phyloP scores from a whole-genome alignment of 2,329 filamentous ascomycete species.

The Magnaporthiopsis incrustans region DNA sequence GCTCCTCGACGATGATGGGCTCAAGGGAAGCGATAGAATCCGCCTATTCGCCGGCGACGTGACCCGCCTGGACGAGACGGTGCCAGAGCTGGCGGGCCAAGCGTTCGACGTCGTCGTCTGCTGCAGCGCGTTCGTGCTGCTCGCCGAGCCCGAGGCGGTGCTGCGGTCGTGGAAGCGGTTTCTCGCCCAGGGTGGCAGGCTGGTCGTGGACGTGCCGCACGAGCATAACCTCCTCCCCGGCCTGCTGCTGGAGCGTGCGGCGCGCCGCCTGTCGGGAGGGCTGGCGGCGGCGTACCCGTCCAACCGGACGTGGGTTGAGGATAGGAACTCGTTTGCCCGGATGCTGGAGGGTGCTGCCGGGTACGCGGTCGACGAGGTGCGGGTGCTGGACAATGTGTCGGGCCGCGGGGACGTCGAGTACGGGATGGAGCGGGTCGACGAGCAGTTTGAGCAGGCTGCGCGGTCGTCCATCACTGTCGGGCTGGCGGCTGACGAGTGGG shows the following conservation, averaged over 20 bases:
- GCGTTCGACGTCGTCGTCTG: slow-evolving; percentile 25
- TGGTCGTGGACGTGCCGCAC: slow-evolving; percentile 26
- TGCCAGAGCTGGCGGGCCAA: slow-evolving; percentile 13
- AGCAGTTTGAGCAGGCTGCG: slow-evolving; percentile 20
- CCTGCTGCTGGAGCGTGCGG: slow-evolving; percentile 19
- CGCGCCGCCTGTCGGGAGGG: too few relatives aligned
- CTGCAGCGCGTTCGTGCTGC: slow-evolving; percentile 25
- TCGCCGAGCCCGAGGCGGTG: slow-evolving; percentile 18
- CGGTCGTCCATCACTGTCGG: slow-evolving; percentile 15
- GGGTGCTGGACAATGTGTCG: slow-evolving; percentile 18
- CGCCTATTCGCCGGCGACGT: slow-evolving; percentile 21
- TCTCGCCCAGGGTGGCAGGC: slow-evolving; percentile 18
- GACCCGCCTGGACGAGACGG: slow-evolving; percentile 16
- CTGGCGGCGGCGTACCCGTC: slow-evolving; percentile 16
- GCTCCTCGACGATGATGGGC: not conserved
- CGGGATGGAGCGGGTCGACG: slow-evolving; percentile 19
- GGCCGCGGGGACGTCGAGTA: slow-evolving; percentile 18
- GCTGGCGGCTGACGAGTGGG: slow-evolving; percentile 16
- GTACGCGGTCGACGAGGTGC: slow-evolving; percentile 18
- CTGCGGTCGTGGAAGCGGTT: slow-evolving; percentile 22
- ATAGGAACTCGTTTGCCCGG: slow-evolving; percentile 19
- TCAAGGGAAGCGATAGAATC: slow-evolving; percentile 13
- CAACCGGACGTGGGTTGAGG: slow-evolving; percentile 22
- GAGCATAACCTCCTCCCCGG: slow-evolving; percentile 20
- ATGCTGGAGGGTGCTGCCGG: slow-evolving; percentile 20